Evolutionary conservation across 495 filamentous ascomycete species (phyloP).

Genomic region (Lophiostoma macrostomum): DNA sequence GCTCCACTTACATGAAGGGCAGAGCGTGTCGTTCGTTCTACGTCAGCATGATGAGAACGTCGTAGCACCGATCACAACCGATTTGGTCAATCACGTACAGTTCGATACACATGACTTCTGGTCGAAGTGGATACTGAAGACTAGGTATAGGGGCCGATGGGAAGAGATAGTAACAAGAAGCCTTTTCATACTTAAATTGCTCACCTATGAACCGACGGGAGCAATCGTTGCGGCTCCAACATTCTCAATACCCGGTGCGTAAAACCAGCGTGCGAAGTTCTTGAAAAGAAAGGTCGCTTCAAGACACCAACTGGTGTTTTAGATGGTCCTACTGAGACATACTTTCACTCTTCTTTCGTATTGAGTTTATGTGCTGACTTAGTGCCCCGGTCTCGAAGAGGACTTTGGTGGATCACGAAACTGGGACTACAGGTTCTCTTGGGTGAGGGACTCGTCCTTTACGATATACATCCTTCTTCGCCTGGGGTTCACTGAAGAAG

Average conservation of each 20-base stretch:
- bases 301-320: no score
- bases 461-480: constrained; percentile 70
- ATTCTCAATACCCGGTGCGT: no score
- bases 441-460: constrained; percentile 72
- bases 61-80: constrained; percentile 25
- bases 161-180: constrained; percentile 64
- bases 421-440: constrained; percentile 74
- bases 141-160: constrained; percentile 67
- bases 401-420: constrained; percentile 69
- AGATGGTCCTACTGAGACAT: no score
- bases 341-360: no score
- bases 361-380: no score
- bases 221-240: constrained; percentile 57
- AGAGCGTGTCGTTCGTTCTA: constrained; percentile 64
- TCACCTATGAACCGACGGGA: constrained; percentile 64
- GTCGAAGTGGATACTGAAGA: constrained; percentile 67
- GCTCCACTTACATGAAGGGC: constrained; percentile 59
- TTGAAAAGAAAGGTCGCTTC: no score
- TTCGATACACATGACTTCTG: constrained; percentile 64
- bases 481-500: constrained; percentile 69
- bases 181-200: constrained; percentile 67
- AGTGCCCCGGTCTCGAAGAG: constrained; percentile 67
- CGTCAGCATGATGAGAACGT: constrained; percentile 50
- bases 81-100: constrained; percentile 56
- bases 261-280: no score